Base-by-base conservation (phyloP, 2,329 filamentous ascomycete species). In the Pyricularia sp. region DNA sequence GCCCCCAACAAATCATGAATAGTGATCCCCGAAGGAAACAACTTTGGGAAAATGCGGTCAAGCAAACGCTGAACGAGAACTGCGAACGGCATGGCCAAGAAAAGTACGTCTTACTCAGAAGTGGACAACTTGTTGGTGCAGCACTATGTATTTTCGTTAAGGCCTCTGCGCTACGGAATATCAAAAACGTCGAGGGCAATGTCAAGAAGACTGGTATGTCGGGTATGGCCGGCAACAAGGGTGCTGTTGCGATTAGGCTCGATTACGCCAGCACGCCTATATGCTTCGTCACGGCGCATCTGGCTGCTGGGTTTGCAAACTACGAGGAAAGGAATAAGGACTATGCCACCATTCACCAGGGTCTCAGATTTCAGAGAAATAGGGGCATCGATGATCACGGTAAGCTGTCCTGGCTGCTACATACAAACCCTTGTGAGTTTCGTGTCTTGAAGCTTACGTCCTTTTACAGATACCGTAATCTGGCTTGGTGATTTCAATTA, bases 401-500 rank as follows among this genome's bases (percentile, higher is more conserved):
- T 63, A 63, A 33, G 62, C 53, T 22, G 24, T 22, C 24, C 24
- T 8, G 19, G 28, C 40, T 8, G 28, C 22, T 28, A 59, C 13
- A 59, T 13, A 7, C 55, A 16, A 59, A 24, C 4, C 4, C 7
- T 5, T 16, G 4, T 59, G 55, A 10, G 13, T 22, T 63, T 33
- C 19, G 4, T 55, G 10, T 49, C 12, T 10, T 30, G 31, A 49
- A 26, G 67, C 49, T 67, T 55, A 44, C 30, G 60, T 10, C 5
- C 4, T 35, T 24, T 9, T 16, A 19, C 26, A 63, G 85, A 88
- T 69, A 83, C 90, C 26, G 88, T 97, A 44, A 88, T 97, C 64
- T 99, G 94, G 93, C 83, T 97, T 57, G 94, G 94, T 5, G 94
- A 99, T 75, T 99, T 99, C 79, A 99, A 99, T 73, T 99, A 99